Percentiles rank a stretch among this genome's conserved stretches.
Evolutionary conservation across 2,329 filamentous ascomycete species (phyloP).

Genomic region (Aaosphaeria arxii): DNA sequence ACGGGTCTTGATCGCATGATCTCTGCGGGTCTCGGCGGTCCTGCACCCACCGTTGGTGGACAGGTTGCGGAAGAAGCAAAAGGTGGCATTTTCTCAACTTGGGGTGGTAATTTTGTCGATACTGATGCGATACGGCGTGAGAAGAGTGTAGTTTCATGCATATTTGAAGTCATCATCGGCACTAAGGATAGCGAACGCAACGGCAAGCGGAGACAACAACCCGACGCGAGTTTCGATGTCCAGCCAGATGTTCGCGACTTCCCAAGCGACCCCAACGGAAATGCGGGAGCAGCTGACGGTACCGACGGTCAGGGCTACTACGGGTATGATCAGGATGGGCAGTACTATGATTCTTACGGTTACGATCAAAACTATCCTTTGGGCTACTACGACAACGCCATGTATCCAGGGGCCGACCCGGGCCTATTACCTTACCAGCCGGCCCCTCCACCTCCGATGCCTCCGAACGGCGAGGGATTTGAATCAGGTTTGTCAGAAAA

Average conservation of each 20-base stretch:
- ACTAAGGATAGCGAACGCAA: constrained; percentile 70
- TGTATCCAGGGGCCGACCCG: constrained; percentile 20
- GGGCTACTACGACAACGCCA: constrained; percentile 12
- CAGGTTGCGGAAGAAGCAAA: constrained; percentile 34
- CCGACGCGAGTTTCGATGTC: constrained; percentile 9
- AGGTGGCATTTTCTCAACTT: constrained; percentile 50
- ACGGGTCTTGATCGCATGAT: constrained; percentile 68
- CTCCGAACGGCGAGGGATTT: constrained; percentile 39
- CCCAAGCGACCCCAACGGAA: constrained; percentile 10
- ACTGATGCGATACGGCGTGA: constrained; percentile 83
- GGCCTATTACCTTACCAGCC: constrained; percentile 46
- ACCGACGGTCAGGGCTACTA: constrained; percentile 20
- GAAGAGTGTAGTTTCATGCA: constrained; percentile 84
- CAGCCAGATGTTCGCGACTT: constrained; percentile 20
- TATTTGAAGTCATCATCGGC: constrained; percentile 84
- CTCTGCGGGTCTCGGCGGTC: constrained; percentile 53
- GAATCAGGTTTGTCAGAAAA: constrained; percentile 75
- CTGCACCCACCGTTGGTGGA: constrained; percentile 37
- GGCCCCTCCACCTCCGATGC: constrained; percentile 46
- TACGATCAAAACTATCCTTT: constrained; percentile 31
- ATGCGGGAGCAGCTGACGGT: constrained; percentile 9
- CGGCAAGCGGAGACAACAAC: constrained; percentile 42
- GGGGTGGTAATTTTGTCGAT: constrained; percentile 72
- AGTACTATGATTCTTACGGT: constrained; percentile 28
- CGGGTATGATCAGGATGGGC: constrained; percentile 28